phyloP scores from a whole-genome alignment of 2,329 filamentous ascomycete species.

The Colletotrichum tanaceti region DNA sequence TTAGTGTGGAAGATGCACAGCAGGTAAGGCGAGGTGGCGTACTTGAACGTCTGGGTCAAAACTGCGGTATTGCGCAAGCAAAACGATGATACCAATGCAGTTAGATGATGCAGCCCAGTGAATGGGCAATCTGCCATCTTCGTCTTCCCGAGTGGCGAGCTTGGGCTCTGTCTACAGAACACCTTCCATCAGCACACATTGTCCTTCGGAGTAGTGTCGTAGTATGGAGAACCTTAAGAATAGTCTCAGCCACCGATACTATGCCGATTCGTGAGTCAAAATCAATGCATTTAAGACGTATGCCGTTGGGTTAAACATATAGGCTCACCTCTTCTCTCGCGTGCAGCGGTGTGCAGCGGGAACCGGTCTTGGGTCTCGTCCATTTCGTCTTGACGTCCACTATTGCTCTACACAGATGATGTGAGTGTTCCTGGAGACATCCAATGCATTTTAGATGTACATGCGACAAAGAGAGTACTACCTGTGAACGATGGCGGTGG shows the following conservation, averaged over 20 bases:
- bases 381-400: conserved; percentile 2
- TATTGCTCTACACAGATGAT: neutral
- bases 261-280: conserved; percentile 9
- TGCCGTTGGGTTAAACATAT: neutral
- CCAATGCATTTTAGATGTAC: neutral
- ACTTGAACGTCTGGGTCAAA: conserved; percentile 90
- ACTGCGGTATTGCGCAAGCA: conserved; percentile 75
- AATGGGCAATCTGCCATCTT: conserved; percentile 88
- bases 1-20: neutral
- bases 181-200: neutral
- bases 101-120: conserved; percentile 96
- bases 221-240: conserved; percentile 46
- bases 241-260: conserved; percentile 79
- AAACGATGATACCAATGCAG: conserved; percentile 76
- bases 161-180: conserved; percentile 77
- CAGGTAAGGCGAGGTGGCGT: conserved; percentile 28
- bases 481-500: no score
- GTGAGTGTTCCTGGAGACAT: neutral
- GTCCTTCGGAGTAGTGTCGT: conserved; percentile 46
- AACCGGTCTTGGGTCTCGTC: conserved; percentile 69
- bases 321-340: conserved; percentile 83
- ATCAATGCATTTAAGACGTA: neutral
- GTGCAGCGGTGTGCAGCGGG: conserved; percentile 86
- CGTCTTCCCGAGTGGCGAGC: conserved; percentile 77
- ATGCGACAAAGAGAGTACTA: neutral